These are phyloP conservation scores for Rhypophila decipiens DNA, from an alignment of 495 filamentous ascomycete species.

Conservation along the genomic window DNA sequence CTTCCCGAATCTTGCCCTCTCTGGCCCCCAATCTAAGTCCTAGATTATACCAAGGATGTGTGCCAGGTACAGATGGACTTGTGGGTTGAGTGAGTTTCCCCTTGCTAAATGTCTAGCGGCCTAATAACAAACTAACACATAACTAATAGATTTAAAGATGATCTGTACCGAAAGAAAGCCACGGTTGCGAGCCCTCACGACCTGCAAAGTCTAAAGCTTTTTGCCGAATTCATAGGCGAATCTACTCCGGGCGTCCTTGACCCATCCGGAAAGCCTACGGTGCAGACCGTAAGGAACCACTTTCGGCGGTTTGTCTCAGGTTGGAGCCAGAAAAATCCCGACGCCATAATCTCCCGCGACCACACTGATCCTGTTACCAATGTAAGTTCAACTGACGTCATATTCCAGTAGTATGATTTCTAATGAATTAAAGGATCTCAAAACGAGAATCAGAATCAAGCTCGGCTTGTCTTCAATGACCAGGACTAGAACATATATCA, in stretches of 20 bases:
- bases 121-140: not conserved
- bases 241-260: not conserved
- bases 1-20: no score
- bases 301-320: slow-evolving; percentile 1
- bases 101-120: not conserved
- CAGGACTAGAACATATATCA: no score
- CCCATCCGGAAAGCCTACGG: not conserved
- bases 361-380: no score
- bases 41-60: not conserved
- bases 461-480: no score
- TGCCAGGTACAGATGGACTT: not conserved
- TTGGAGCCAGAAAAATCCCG: not conserved
- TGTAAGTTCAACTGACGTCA: no score
- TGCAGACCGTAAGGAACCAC: slow-evolving; percentile 1
- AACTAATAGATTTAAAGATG: not conserved
- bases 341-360: no score
- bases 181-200: not conserved
- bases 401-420: no score
- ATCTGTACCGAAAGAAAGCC: not conserved
- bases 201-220: not conserved
- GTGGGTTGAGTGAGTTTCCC: slow-evolving; percentile 1
- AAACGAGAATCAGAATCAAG: no score
- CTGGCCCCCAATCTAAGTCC: not conserved
- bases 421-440: no score
- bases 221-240: slow-evolving; percentile 1